Percentiles rank a stretch among this genome's conserved stretches.
phyloP scores from a whole-genome alignment of 257 asterid species.

The Gynochthodes officinalis region DNA sequence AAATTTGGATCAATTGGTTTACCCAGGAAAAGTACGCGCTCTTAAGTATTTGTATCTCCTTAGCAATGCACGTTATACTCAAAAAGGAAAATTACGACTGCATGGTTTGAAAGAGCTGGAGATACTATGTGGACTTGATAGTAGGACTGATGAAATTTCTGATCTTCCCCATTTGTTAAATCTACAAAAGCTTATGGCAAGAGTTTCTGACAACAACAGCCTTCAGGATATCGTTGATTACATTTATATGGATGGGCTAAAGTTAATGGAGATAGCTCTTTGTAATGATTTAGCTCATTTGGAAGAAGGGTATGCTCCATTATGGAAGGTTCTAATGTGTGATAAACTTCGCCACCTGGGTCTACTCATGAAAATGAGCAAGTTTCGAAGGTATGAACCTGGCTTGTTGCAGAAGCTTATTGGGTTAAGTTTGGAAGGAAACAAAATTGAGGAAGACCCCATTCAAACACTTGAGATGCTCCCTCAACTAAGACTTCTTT shows the following conservation, averaged over 20 bases:
- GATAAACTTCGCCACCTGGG: too few species aligned
- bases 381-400: conserved; percentile 1
- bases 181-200: too few species aligned
- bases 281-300: background rate
- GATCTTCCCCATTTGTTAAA: too few species aligned
- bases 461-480: too few species aligned
- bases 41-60: background rate
- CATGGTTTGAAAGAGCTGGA: too few species aligned
- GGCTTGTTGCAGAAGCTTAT: background rate
- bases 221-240: background rate
- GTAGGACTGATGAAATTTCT: too few species aligned
- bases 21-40: too few species aligned
- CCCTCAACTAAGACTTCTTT: too few species aligned
- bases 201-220: background rate
- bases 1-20: too few species aligned
- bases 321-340: background rate
- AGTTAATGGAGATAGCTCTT: background rate
- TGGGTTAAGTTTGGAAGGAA: too few species aligned
- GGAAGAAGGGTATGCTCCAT: background rate
- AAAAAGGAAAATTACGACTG: background rate
- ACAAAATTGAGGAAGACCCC: too few species aligned
- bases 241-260: background rate
- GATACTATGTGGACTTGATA: too few species aligned
- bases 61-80: background rate
- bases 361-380: background rate